Evolutionary conservation across 179 eudicot genomes (phyloP).

Genomic region (Beta macrorhiza): DNA sequence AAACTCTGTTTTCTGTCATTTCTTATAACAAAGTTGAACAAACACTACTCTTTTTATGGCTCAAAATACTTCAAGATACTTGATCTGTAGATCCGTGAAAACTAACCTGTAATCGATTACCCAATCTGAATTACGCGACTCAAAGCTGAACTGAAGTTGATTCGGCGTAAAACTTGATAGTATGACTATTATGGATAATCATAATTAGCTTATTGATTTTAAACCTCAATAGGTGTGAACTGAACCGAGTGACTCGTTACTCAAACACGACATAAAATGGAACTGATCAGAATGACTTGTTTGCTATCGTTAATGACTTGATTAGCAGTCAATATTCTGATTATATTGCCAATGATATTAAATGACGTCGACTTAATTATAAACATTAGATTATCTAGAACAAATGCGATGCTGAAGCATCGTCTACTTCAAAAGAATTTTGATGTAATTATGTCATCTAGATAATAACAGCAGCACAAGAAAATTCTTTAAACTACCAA

Average conservation of each 20-base stretch:
- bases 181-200: too few species aligned
- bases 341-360: background rate
- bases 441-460: slow-evolving; percentile 1
- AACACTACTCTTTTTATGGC: background rate
- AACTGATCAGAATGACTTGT: too few species aligned
- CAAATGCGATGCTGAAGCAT: background rate
- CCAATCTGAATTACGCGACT: too few species aligned
- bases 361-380: background rate
- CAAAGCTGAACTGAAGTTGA: too few species aligned
- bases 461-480: slow-evolving; percentile 13
- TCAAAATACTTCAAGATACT: too few species aligned
- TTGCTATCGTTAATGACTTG: background rate
- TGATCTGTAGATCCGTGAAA: too few species aligned
- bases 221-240: too few species aligned
- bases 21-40: background rate
- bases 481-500: slow-evolving; percentile 10
- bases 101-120: too few species aligned
- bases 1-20: background rate
- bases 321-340: background rate
- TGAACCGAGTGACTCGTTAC: background rate
- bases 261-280: background rate
- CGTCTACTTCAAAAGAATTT: background rate
- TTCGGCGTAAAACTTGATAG: too few species aligned
- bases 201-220: too few species aligned
- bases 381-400: too few species aligned